Evolutionary conservation across 2,329 filamentous ascomycete species (phyloP).

Genomic region (Alternaria angustiovoidea): DNA sequence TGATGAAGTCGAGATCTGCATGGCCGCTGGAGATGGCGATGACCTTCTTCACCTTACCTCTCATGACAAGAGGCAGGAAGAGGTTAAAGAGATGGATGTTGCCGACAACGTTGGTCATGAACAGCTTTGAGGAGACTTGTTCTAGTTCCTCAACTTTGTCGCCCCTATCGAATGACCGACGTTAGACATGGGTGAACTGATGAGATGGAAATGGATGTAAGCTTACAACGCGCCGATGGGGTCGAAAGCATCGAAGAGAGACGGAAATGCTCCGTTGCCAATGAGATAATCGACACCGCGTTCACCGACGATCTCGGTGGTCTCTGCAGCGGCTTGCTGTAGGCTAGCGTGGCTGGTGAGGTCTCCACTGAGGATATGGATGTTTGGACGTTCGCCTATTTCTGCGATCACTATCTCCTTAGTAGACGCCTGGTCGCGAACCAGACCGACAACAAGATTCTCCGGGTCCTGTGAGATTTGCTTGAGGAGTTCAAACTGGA

Average conservation of each 20-base stretch:
- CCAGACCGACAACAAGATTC: too few relatives aligned
- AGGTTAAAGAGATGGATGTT: background rate
- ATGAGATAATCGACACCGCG: background rate
- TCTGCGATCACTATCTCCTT: too few relatives aligned
- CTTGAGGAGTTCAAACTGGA: too few relatives aligned
- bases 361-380: background rate
- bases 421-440: too few relatives aligned
- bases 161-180: background rate
- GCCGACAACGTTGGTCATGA: background rate
- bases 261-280: background rate
- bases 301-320: background rate
- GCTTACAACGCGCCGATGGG: too few relatives aligned
- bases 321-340: background rate
- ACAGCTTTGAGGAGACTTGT: background rate
- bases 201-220: background rate
- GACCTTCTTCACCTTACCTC: background rate
- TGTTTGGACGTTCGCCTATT: too few relatives aligned
- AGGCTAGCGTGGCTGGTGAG: background rate
- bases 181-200: background rate
- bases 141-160: background rate
- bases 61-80: background rate
- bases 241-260: background rate
- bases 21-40: background rate
- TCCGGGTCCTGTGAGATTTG: too few relatives aligned
- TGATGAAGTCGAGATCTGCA: background rate